Base-by-base conservation (phyloP, 306 rosid genomes). In the Carpinus fangiana region DNA sequence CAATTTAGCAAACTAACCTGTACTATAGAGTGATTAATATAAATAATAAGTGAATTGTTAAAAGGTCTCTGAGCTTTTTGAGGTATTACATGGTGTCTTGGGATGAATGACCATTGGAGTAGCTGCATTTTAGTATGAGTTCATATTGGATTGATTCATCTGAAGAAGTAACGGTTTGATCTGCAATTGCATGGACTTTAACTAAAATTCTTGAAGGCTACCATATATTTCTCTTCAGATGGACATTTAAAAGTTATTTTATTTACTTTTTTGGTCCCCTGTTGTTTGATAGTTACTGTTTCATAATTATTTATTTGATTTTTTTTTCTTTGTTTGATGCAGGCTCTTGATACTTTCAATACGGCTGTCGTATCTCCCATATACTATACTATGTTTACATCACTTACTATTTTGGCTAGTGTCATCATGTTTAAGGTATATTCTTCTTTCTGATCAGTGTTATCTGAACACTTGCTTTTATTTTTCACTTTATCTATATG, bases 331-430 rank as follows among this genome's bases (percentile, higher is more conserved):
- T 74, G 73, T 83, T 65, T 72, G 71, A 76, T 82, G 81, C 92
- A 96, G 99, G 99, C 99, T 28, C 93, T 96, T 82, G 99, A 96
- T 86, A 96, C 99, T 72, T 96, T 96, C 65, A 93, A 96, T 80
- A 96, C 99, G 2, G 98, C 99, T n/a, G 99, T 96, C 87, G 99
- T 96, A 43, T 96, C 99, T 79, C 99, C 99, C 23, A 96, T 96
- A 81, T 96, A 96, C 84, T 96, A 96, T 74, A 93, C 88, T 43
- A 96, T 96, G 99, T 96, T 96, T 91, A 96, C 99, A n/a, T 84
- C 99, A 60, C 85, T 96, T 53, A 96, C 99, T 83, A 96, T 96
- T 75, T 82, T 96, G 91, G 99, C 99, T 7, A 96, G 99, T 76
- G 88, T 96, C 76, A 96, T 96, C 78, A 96, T 96, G 99, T 96